Percentiles rank a stretch among this genome's conserved stretches.
These are phyloP conservation scores for Sugiyamaella neomexicana DNA, from an alignment of 1,139 yeast genomes.

Conservation along the genomic window DNA sequence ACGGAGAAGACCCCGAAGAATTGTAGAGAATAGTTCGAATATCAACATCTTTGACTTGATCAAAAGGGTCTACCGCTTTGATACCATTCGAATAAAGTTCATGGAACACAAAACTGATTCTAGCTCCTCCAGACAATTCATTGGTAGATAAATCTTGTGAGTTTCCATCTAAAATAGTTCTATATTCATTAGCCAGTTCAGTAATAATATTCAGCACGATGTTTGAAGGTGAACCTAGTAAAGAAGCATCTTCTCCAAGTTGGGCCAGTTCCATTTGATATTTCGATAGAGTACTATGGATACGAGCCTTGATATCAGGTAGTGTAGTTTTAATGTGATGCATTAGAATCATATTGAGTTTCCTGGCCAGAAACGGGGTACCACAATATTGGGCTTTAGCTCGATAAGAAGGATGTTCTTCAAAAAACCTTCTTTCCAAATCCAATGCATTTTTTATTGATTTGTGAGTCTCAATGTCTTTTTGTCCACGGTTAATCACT, in stretches of 20 bases:
- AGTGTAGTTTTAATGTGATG: constrained; percentile 93
- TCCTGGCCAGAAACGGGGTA: constrained; percentile 93
- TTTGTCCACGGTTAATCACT: constrained; percentile 96
- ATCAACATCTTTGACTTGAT: constrained; percentile 93
- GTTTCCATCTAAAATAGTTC: constrained; percentile 90
- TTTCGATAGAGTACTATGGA: constrained; percentile 84
- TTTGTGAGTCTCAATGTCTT: constrained; percentile 83
- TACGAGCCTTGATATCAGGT: constrained; percentile 92
- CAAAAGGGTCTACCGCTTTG: constrained; percentile 92
- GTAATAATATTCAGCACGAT: constrained; percentile 89
- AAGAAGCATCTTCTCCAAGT: constrained; percentile 79
- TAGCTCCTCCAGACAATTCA: constrained; percentile 93
- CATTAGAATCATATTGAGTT: constrained; percentile 82
- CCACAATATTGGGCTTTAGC: constrained; percentile 94
- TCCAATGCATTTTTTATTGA: constrained; percentile 84
- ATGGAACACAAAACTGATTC: constrained; percentile 96
- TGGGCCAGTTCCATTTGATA: constrained; percentile 75
- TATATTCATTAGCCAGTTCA: constrained; percentile 88
- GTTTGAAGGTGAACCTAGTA: constrained; percentile 84
- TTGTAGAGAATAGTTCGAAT: constrained; percentile 90
- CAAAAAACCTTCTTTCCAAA: constrained; percentile 78
- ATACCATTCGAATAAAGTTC: constrained; percentile 94
- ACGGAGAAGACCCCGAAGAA: constrained; percentile 97
- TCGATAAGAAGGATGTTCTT: constrained; percentile 89
- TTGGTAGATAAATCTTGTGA: constrained; percentile 78